A percentile compares a stretch with the other conserved stretches of the same genome.
Evolutionary conservation across 164 flowering plant genomes (phyloP).

Genomic region (Litsea cubeba): DNA sequence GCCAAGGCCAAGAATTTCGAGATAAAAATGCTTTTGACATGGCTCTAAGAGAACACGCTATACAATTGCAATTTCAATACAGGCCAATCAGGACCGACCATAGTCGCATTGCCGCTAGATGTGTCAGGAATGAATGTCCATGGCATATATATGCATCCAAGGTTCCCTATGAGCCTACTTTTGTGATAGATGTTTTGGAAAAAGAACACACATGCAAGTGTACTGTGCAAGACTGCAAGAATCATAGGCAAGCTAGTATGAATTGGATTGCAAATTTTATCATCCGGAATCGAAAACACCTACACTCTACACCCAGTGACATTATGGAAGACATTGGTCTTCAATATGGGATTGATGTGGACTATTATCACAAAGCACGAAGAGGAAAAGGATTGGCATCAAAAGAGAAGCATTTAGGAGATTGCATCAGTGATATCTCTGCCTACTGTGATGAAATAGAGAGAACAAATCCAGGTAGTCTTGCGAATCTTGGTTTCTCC

Average conservation of each 20-base stretch:
- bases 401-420: too few relatives aligned
- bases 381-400: too few relatives aligned
- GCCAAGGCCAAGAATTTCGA: not conserved
- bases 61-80: not conserved
- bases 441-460: too few relatives aligned
- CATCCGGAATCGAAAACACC: not conserved
- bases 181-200: too few relatives aligned
- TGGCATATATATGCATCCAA: constrained; percentile 1
- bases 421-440: too few relatives aligned
- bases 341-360: too few relatives aligned
- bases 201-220: not conserved
- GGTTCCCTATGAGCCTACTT: not conserved
- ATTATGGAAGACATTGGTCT: not conserved
- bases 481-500: too few relatives aligned
- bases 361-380: too few relatives aligned
- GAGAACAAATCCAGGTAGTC: too few relatives aligned
- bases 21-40: not conserved
- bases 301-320: not conserved
- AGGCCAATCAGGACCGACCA: not conserved
- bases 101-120: not conserved
- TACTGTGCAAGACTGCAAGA: too few relatives aligned
- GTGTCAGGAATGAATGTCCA: not conserved
- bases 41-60: not conserved
- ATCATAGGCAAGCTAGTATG: constrained; percentile 2
- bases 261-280: constrained; percentile 2